Percentiles rank a stretch among this genome's conserved stretches.
These are phyloP conservation scores for Podospora fimiseda DNA, from an alignment of 495 filamentous ascomycete genomes.

Conservation along the genomic window DNA sequence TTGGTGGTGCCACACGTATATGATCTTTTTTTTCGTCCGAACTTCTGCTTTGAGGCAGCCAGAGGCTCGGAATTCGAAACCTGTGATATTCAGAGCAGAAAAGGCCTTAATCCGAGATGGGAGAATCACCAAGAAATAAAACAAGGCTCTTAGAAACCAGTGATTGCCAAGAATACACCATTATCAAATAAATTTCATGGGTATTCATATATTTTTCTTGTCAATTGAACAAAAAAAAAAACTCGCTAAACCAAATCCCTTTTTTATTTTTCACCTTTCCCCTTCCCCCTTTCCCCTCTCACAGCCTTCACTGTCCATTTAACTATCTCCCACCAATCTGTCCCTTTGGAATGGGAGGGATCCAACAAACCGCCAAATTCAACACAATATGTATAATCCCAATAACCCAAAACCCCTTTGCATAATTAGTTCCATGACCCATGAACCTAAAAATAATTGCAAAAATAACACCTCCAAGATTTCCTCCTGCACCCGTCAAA, in stretches of 20 bases:
- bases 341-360: slow-evolving; percentile 59
- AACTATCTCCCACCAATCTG: slow-evolving; percentile 10
- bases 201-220: background rate
- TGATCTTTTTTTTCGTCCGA: no score
- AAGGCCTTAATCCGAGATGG: no score
- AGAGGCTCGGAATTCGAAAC: no score
- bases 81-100: no score
- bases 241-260: background rate
- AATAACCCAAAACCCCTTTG: slow-evolving; percentile 69
- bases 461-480: slow-evolving; percentile 81
- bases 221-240: background rate
- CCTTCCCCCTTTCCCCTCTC: no score
- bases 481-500: slow-evolving; percentile 70
- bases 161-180: no score
- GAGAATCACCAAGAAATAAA: no score
- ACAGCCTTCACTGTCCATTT: no score
- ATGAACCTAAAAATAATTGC: slow-evolving; percentile 77
- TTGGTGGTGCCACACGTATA: background rate
- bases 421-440: slow-evolving; percentile 54
- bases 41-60: no score
- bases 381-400: slow-evolving; percentile 61
- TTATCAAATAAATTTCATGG: no score
- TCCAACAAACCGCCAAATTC: slow-evolving; percentile 63
- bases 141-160: no score
- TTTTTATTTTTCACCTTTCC: no score